Base-by-base conservation (phyloP, 208 protist species). In the Naegleria fowleri region DNA sequence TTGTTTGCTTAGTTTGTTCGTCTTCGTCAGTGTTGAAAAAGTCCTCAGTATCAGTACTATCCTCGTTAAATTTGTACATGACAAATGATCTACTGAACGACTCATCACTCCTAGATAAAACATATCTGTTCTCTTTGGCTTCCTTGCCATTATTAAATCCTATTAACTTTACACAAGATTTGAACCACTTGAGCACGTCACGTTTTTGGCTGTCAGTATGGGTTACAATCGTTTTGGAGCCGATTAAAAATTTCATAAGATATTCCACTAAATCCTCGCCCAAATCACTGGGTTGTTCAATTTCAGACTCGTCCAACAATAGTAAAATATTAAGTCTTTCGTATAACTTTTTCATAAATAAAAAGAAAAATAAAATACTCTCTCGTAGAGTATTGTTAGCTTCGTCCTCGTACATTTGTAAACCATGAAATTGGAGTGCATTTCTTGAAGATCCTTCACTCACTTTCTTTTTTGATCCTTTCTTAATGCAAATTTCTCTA, bases 301-400 rank as follows among this genome's bases (percentile, higher is more conserved):
- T 83, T 43, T 85, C 79, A 43, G 13, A 36, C 7, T 25, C 22
- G 55, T 88, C 85, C 22, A 58, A 4, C 5, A 88, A 33, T 0
- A 88, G 6, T 39, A 88, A 88, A 15, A 88, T 29, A 58, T 88
- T 88, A n/a, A 88, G 4, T 58, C 43, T 88, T 6, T 58, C 41
- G 7, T 58, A 9, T 13, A 88, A 58, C 40, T 88, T 88, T 39
- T 9, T 15, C 22, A 88, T 38, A 33, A 43, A 33, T 22, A 88
- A 38, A 13, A 88, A 88, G 40, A 43, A 39, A 58, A 40, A 88
- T 39, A 88, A 48, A 40, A 58, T 48, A 58, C 43, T 58, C 11
- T 88, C 43, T 59, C 85, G 13, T 7, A 88, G 16, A 2, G 41
- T 58, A 39, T 88, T 58, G 15, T 16, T 58, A 38, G 39, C 6